phyloP scores from a whole-genome alignment of 2,329 filamentous ascomycete genomes.

The Fusarium compactum region DNA sequence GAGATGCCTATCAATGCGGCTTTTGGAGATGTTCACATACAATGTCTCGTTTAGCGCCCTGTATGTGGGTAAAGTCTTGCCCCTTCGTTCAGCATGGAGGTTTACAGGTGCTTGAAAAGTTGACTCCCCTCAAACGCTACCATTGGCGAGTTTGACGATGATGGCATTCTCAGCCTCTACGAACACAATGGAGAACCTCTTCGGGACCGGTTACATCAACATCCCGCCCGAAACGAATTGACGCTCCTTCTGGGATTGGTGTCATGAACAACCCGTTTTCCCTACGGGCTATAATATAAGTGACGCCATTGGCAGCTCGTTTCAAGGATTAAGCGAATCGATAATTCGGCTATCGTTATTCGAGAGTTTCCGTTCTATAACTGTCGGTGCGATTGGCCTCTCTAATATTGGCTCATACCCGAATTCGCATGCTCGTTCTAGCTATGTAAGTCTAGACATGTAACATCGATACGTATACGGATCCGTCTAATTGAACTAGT shows the following conservation, averaged over 20 bases:
- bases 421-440: constrained; percentile 1
- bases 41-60: neutral
- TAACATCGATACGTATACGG: constrained; percentile 10
- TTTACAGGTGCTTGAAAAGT: constrained; percentile 11
- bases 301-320: constrained; percentile 19
- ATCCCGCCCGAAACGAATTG: neutral
- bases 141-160: neutral
- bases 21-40: constrained; percentile 2
- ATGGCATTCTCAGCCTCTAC: neutral
- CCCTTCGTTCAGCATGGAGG: constrained; percentile 1
- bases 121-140: neutral
- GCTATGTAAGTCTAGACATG: neutral
- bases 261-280: constrained; percentile 19
- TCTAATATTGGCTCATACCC: neutral
- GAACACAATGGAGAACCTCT: neutral
- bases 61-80: constrained; percentile 1
- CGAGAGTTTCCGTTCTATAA: constrained; percentile 37
- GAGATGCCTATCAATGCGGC: constrained; percentile 6
- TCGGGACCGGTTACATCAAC: neutral
- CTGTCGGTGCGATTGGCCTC: constrained; percentile 1
- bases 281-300: constrained; percentile 21
- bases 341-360: constrained; percentile 18
- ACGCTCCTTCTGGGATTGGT: neutral
- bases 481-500: neutral
- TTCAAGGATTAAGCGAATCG: neutral